Percentiles rank a stretch among this genome's conserved stretches.
These are phyloP conservation scores for Cladophialophora yegresii DNA, from an alignment of 2,329 filamentous ascomycete species.

Conservation along the genomic window DNA sequence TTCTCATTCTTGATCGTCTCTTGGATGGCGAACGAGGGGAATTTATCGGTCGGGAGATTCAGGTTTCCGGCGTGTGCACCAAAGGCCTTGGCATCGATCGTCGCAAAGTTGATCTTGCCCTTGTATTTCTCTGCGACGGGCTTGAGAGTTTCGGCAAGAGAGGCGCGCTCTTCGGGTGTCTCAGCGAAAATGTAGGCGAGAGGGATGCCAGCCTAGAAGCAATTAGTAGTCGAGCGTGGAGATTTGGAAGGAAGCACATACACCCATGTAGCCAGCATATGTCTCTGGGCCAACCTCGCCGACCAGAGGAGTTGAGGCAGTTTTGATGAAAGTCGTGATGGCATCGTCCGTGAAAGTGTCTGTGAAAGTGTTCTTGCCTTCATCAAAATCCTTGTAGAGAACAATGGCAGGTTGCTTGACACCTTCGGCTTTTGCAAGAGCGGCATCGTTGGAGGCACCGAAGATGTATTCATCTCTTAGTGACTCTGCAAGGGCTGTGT, in stretches of 20 bases:
- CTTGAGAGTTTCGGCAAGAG: conserved; percentile 75
- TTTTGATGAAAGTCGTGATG: conserved; percentile 81
- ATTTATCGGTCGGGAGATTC: conserved; percentile 92
- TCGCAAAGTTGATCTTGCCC: conserved; percentile 95
- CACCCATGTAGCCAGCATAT: conserved; percentile 90
- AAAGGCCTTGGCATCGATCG: conserved; percentile 91
- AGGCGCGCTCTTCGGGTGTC: conserved; percentile 81
- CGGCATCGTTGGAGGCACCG: conserved; percentile 79
- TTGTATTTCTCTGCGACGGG: conserved; percentile 87
- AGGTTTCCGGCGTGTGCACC: conserved; percentile 95
- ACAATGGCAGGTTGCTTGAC: conserved; percentile 84
- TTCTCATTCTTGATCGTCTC: conserved; percentile 94
- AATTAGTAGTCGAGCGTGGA: not conserved
- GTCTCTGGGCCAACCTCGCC: conserved; percentile 97
- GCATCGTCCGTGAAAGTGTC: conserved; percentile 79
- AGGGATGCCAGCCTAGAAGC: conserved; percentile 70
- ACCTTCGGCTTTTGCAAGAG: conserved; percentile 83
- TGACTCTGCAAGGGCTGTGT: conserved; percentile 68
- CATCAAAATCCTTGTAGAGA: conserved; percentile 96
- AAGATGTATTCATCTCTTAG: conserved; percentile 92
- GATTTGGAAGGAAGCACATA: conserved; percentile 41
- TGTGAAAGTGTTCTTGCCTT: conserved; percentile 83
- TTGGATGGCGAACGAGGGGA: conserved; percentile 97
- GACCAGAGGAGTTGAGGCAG: conserved; percentile 81
- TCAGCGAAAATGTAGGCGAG: conserved; percentile 98